Evolutionary conservation across 352 stramenopile species (phyloP).

Genomic region (Phytophthora megakarya): DNA sequence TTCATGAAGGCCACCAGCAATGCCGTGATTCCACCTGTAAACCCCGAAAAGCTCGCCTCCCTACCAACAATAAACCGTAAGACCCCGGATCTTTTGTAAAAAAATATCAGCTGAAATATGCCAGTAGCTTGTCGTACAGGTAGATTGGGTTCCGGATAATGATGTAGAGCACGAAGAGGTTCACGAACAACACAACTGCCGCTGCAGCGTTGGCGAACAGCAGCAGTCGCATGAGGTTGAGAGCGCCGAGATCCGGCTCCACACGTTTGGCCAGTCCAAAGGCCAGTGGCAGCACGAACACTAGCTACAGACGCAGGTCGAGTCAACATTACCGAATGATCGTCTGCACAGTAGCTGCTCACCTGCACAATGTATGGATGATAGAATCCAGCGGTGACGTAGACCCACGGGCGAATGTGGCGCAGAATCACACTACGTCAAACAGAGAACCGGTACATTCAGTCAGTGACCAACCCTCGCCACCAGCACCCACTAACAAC

Average conservation of each 20-base stretch:
- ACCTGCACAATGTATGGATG: slow-evolving; percentile 81
- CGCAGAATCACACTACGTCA: slow-evolving; percentile 70
- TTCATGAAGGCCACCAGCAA: slow-evolving; percentile 87
- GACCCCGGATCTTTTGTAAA: background rate
- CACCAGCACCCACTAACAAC: slow-evolving; percentile 15
- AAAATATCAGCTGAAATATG: background rate
- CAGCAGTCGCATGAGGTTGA: slow-evolving; percentile 70
- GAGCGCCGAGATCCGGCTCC: slow-evolving; percentile 68
- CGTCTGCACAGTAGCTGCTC: background rate
- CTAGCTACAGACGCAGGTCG: slow-evolving; percentile 46
- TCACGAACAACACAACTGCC: slow-evolving; percentile 75
- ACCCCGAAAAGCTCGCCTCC: slow-evolving; percentile 74
- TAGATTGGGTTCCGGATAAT: slow-evolving; percentile 80
- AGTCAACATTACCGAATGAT: background rate
- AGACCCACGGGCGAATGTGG: slow-evolving; percentile 88
- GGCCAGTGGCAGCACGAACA: slow-evolving; percentile 63
- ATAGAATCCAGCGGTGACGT: slow-evolving; percentile 86
- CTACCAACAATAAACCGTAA: slow-evolving; percentile 35
- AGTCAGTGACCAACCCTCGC: background rate
- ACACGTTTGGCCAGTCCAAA: slow-evolving; percentile 81
- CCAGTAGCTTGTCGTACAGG: slow-evolving; percentile 47
- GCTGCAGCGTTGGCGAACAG: slow-evolving; percentile 76
- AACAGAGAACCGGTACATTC: background rate
- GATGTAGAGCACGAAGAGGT: slow-evolving; percentile 85
- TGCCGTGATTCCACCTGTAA: slow-evolving; percentile 76